A percentile compares a stretch with the other conserved stretches of the same genome.
phyloP scores from a whole-genome alignment of 345 rosid genomes.

The Sonneratia caseolaris region DNA sequence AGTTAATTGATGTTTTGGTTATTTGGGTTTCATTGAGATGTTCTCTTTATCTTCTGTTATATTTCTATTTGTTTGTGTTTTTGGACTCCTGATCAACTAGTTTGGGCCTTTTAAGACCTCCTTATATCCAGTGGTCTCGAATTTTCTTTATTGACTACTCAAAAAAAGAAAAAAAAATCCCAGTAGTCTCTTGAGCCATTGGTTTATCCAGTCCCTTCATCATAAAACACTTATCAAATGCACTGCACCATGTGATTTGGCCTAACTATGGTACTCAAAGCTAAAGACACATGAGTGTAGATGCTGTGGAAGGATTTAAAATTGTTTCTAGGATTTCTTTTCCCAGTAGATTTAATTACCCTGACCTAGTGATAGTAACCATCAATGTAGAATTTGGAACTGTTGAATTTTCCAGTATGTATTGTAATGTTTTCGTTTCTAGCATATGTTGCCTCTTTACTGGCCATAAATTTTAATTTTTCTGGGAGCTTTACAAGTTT shows the following conservation, averaged over 20 bases:
- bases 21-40: background rate
- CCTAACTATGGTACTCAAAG: background rate
- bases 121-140: background rate
- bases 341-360: background rate
- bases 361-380: background rate
- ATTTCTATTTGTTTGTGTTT: too few relatives aligned
- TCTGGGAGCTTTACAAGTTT: background rate
- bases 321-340: background rate
- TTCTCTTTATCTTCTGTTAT: background rate
- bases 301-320: background rate
- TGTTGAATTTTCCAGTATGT: background rate
- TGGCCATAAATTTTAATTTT: background rate
- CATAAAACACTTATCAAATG: background rate
- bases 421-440: too few relatives aligned
- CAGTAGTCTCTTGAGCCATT: background rate
- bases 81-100: background rate
- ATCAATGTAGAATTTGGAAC: background rate
- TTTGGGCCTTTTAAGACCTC: background rate
- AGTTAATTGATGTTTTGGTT: constrained; percentile 18
- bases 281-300: background rate
- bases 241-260: background rate
- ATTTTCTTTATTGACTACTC: too few relatives aligned
- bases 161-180: too few relatives aligned
- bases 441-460: background rate
- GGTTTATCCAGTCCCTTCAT: background rate